Conservation (phyloP, 2,329 filamentous ascomycete genomes). For the Apiospora sp. region DNA sequence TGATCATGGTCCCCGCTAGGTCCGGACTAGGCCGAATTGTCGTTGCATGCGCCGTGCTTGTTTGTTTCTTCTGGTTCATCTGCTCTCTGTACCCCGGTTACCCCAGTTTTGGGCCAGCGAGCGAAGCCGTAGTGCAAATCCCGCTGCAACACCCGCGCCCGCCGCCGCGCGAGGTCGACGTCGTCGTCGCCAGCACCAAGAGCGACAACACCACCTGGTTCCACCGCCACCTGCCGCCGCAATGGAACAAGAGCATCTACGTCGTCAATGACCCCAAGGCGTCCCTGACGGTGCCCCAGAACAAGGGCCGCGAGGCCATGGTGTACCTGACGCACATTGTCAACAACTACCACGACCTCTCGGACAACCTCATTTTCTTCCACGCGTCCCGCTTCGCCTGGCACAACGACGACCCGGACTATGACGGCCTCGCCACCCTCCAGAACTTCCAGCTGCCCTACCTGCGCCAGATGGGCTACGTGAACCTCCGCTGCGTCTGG, state of each 20-base stretch:
- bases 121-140: background rate
- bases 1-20: background rate
- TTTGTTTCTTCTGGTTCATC: slow-evolving; percentile 10
- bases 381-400: slow-evolving; percentile 62
- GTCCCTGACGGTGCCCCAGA: slow-evolving; percentile 35
- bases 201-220: slow-evolving; percentile 50
- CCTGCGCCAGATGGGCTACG: slow-evolving; percentile 62
- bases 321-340: slow-evolving; percentile 69
- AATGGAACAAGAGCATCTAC: slow-evolving; percentile 63
- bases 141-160: background rate
- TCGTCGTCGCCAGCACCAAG: slow-evolving; percentile 44
- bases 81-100: background rate
- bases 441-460: slow-evolving; percentile 58
- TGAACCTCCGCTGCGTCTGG: slow-evolving; percentile 63
- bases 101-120: background rate
- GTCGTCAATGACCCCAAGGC: slow-evolving; percentile 58
- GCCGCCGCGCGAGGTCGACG: slow-evolving; percentile 33
- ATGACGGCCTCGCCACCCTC: slow-evolving; percentile 58
- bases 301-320: slow-evolving; percentile 66
- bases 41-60: background rate
- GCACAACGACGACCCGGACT: slow-evolving; percentile 58
- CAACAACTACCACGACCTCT: slow-evolving; percentile 65
- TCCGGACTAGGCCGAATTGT: background rate
- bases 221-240: slow-evolving; percentile 38
- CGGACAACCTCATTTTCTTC: slow-evolving; percentile 67